Conservation (phyloP, 805 yeast genomes). For the Kodamaea laetipori region DNA sequence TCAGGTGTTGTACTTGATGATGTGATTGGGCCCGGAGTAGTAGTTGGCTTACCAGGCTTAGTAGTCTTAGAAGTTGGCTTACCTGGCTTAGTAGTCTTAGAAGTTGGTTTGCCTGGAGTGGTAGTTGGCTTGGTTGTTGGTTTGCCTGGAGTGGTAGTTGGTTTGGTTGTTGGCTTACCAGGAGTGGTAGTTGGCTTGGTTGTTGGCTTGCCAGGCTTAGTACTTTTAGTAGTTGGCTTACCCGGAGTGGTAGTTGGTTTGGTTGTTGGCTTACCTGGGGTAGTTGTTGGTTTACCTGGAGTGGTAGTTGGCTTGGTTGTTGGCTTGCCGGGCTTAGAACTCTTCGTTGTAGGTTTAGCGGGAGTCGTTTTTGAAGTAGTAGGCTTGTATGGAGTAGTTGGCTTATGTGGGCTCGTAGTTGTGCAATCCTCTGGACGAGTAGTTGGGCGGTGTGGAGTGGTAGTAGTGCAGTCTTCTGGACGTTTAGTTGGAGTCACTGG, state of each 20-base stretch:
- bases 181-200: constrained; percentile 1
- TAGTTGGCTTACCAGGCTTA: constrained; percentile 6
- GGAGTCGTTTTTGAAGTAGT: constrained; percentile 3
- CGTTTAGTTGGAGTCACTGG: not conserved
- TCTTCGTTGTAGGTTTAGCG: no score
- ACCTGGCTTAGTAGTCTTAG: constrained; percentile 9
- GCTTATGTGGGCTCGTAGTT: constrained; percentile 5
- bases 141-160: constrained; percentile 1
- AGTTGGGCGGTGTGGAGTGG: no score
- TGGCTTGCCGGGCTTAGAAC: not conserved
- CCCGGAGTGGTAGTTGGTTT: constrained; percentile 1
- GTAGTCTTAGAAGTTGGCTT: constrained; percentile 2
- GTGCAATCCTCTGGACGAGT: no score
- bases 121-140: not conserved
- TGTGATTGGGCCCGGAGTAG: no score
- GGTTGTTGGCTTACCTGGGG: constrained; percentile 3
- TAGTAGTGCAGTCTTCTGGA: no score
- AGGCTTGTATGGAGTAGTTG: constrained; percentile 7
- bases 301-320: constrained; percentile 5
- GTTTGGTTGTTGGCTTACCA: constrained; percentile 8
- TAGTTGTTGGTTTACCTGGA: constrained; percentile 7
- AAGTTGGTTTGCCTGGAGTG: constrained; percentile 7
- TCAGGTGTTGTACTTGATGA: constrained; percentile 1
- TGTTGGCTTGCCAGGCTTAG: not conserved
- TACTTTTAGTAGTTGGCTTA: constrained; percentile 2